Conservation (phyloP, 2,329 filamentous ascomycete genomes). For the Acarospora socialis region DNA sequence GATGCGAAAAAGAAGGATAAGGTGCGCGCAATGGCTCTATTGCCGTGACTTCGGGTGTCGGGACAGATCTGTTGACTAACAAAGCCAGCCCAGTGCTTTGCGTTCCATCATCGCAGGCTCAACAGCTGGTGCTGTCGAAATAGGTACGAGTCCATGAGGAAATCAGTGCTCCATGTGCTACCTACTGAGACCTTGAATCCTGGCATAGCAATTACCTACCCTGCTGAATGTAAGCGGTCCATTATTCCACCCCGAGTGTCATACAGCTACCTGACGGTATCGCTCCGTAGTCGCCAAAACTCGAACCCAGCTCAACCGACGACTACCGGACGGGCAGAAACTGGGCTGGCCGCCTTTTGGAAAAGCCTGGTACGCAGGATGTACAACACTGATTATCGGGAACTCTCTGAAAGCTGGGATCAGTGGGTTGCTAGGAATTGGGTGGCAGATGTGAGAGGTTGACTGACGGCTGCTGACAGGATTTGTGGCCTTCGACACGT, state of each 20-base stretch:
- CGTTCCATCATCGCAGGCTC: conserved; percentile 86
- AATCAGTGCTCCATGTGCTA: conserved; percentile 10
- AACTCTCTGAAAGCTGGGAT: conserved; percentile 96
- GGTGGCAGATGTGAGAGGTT: background rate
- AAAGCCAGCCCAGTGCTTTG: conserved; percentile 57
- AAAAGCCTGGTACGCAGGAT: conserved; percentile 90
- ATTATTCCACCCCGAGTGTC: background rate
- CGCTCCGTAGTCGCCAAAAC: conserved; percentile 67
- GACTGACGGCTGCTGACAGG: conserved; percentile 30
- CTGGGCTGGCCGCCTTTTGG: conserved; percentile 92
- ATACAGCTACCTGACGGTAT: conserved; percentile 1
- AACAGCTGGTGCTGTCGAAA: conserved; percentile 88
- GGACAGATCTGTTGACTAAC: conserved; percentile 12
- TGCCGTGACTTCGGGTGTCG: no score
- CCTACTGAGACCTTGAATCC: conserved; percentile 12
- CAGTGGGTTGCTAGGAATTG: conserved; percentile 37
- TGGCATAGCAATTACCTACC: conserved; percentile 66
- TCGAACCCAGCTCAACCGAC: conserved; percentile 78
- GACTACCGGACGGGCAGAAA: conserved; percentile 67
- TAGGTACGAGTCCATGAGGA: conserved; percentile 41
- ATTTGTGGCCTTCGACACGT: conserved; percentile 93
- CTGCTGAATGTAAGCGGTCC: conserved; percentile 62
- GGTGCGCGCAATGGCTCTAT: no score
- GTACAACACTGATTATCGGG: conserved; percentile 90
- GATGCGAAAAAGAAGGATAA: conserved; percentile 1